Base-by-base conservation (phyloP, 352 stramenopile species). In the Pythium grandisporangium region DNA sequence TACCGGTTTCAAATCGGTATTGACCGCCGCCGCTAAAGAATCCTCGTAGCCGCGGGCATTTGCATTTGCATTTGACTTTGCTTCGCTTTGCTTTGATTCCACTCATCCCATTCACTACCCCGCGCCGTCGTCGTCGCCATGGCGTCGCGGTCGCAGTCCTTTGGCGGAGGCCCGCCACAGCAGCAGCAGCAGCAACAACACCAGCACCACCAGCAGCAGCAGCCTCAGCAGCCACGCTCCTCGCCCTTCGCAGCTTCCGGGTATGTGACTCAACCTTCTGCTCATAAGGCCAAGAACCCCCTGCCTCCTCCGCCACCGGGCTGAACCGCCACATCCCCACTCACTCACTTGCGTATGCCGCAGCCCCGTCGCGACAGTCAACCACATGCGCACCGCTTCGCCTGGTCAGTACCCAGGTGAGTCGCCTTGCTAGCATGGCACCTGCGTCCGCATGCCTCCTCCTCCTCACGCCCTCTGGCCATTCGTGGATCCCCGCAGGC, bases 301-400 rank as follows among this genome's bases (percentile, higher is more conserved):
- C 8, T 5, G 35, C 39, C 37, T 32, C 37, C 7, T 5, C 14
- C 20, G n/a, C n/a, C n/a, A n/a, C n/a, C n/a, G n/a, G n/a, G n/a
- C n/a, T n/a, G n/a, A n/a, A n/a, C n/a, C n/a, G n/a, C n/a, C n/a
- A n/a, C n/a, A n/a, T n/a, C 37, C 5, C 12, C 7, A 6, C 25
- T 46, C 16, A 13, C 16, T 35, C 6, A 16, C 1, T 37, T 20
- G 4, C 26, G 6, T 26, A 35, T 37, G 6, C 19, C 7, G 22
- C 21, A 66, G 57, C 2, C 57, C 57, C 4, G 57, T 66, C 29
- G 57, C 57, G 2, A 66, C 58, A 45, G 53, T 66, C 11, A 61
- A 62, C 41, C 56, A 58, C 32, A 32, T 61, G 4, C 57, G 44
- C 11, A 52, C 48, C 7, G 57, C 52, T 13, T 40, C 48, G 11